Evolutionary conservation across 1,284 basidiomycete species (phyloP), one percentile per base, ranked within the genome.

Genomic region (Pseudozyma sp.): DNA sequence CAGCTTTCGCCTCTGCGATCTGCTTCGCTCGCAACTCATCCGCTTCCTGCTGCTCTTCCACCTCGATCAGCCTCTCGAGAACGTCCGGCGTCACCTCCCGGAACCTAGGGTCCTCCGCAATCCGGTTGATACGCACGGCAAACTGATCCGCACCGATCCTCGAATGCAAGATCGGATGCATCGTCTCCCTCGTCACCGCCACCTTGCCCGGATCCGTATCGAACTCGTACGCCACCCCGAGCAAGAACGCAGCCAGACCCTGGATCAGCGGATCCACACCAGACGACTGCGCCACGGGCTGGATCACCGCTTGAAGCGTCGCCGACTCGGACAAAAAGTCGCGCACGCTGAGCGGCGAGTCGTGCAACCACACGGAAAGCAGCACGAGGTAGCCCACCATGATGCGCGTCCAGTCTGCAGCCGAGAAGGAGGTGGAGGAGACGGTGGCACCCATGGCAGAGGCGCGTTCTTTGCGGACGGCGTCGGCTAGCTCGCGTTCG

Each of bases 321-420:
- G 94, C 92, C 10, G 93, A 92, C 80, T 90, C 89, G 55, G 92
- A 91, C 63, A 99, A 86, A 82, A 98, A 95, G 83, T 94, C 94
- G 58, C 90, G 88, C 47, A 97, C 94, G 0, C 92, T 91, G 55
- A 88, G 88, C 0, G 94, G 91, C 72, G 95, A 94, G 77, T 98
- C 94, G 94, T 94, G 97, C n/a, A 97, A 87, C 96, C 96, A 99
- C 55, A 93, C 92, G 16, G 90, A 88, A 19, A 99, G 87, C 48
- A 97, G 85, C 42, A 90, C 89, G 44, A 98, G 87, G 84, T 97
- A 96, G 1, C 91, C 92, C 6, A 93, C 90, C 81, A 94, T 90
- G 62, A 97, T 87, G 64, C 94, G 88, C 71, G 94, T 93, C 94
- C 94, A 98, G 61, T 79, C 79, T 7, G 76, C 72, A 7, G 80